Conservation (phyloP, 169 alveolate genomes). For the Plasmodium knowlesi region DNA sequence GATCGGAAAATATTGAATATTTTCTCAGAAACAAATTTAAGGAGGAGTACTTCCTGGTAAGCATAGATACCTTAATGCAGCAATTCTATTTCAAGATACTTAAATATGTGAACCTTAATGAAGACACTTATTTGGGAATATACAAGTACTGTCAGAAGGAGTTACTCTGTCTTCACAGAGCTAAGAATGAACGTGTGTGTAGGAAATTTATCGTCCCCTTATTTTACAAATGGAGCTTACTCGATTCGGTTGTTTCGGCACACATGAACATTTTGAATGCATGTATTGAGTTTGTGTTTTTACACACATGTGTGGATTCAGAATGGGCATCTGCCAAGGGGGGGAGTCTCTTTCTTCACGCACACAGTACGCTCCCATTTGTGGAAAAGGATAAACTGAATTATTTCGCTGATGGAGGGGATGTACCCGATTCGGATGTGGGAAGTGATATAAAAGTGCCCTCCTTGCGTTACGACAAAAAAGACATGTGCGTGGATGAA, state of each 20-base stretch:
- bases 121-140: constrained; percentile 33
- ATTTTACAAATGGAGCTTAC: constrained; percentile 45
- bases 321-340: not conserved
- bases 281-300: constrained; percentile 27
- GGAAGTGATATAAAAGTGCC: not conserved
- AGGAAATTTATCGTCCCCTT: constrained; percentile 28
- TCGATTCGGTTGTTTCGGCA: not conserved
- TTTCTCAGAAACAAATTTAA: constrained; percentile 18
- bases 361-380: not conserved
- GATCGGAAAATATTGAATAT: constrained; percentile 42
- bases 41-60: constrained; percentile 39
- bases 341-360: not conserved
- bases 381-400: not conserved
- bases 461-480: not conserved
- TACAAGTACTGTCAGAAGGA: constrained; percentile 26
- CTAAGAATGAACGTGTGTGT: constrained; percentile 34
- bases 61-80: constrained; percentile 67
- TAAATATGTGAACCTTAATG: constrained; percentile 35
- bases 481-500: not conserved
- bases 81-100: constrained; percentile 59
- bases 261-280: constrained; percentile 26
- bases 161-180: constrained; percentile 19
- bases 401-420: not conserved
- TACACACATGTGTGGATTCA: not conserved
- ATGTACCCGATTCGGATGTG: not conserved